Evolutionary conservation across 495 filamentous ascomycete species (phyloP), one percentile per base, ranked within the genome.

Genomic region (Lophiotrema nucula): DNA sequence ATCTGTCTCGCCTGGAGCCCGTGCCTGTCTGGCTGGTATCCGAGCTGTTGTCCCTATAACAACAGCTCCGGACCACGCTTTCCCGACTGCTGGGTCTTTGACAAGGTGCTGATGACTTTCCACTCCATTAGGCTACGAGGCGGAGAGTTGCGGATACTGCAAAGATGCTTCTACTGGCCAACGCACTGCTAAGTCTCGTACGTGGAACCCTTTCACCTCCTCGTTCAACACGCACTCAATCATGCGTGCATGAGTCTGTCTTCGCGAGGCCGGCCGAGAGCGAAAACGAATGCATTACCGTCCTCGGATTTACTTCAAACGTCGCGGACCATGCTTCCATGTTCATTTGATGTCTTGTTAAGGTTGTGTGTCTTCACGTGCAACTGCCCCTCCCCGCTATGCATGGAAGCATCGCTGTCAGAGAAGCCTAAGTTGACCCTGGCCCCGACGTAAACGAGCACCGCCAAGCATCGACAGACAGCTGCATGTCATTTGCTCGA

Each of bases 121-220:
- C 28, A 25, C 44, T 4, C 31, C 53, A 45, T 23, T 54, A 73
- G 72, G 72, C 48, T 75, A 73, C 50, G 58, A 66, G 35, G 60
- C 59, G 23, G 69, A 66, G 37, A 67, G 65, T 33, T 75, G 72
- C 48, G 72, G 72, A 26, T 75, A 75, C 61, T 75, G 72, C 64
- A 72, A 73, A 54, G 62, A 65, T 21, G 49, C 60, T 51, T 23
- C 56, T 13, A 62, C 64, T 58, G 70, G 71, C 69, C 60, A 67
- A 58, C 65, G 72, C 62, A 72, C 65, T 54, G 64, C 66, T 46
- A 54, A 69, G 54, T 73, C 70, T 62, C 70, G 72, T 74, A 67
- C 64, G 70, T 73, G 38, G 39, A 10, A 22, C 15, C 16, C 28
- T 44, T 47, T 28, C 24, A 38, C 44, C 47, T 45, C 43, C 51